These are phyloP conservation scores for Shiraia sp. DNA, from an alignment of 2,329 filamentous ascomycete genomes.

Conservation along the genomic window DNA sequence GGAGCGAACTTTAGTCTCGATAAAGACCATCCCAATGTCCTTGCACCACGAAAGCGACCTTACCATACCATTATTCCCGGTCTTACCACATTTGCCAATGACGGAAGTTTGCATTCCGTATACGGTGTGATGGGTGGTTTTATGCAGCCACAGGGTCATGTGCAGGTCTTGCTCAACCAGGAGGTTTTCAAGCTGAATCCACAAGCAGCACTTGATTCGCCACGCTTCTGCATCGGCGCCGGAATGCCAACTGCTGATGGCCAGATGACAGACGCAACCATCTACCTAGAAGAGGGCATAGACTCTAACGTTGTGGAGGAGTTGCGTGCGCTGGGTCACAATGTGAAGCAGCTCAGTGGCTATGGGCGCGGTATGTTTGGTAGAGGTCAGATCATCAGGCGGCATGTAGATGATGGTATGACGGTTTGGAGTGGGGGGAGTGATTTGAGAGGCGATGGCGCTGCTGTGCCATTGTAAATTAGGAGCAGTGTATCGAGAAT, in stretches of 20 bases:
- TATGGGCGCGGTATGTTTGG: slow-evolving; percentile 74
- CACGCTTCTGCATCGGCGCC: slow-evolving; percentile 83
- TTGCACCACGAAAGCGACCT: slow-evolving; percentile 81
- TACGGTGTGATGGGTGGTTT: slow-evolving; percentile 98
- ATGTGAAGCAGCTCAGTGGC: slow-evolving; percentile 69
- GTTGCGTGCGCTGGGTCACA: slow-evolving; percentile 71
- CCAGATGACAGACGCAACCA: slow-evolving; percentile 62
- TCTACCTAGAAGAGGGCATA: slow-evolving; percentile 85
- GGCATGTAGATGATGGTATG: slow-evolving; percentile 73
- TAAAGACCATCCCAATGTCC: slow-evolving; percentile 73
- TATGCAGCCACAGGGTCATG: slow-evolving; percentile 97
- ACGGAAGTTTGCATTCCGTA: slow-evolving; percentile 77
- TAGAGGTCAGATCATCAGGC: slow-evolving; percentile 82
- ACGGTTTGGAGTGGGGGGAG: slow-evolving; percentile 86
- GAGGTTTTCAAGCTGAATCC: slow-evolving; percentile 78
- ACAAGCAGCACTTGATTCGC: slow-evolving; percentile 87
- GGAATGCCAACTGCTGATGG: slow-evolving; percentile 66
- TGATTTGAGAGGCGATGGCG: slow-evolving; percentile 83
- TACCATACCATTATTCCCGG: slow-evolving; percentile 99
- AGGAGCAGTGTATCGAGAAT: no score
- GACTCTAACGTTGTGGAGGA: slow-evolving; percentile 67
- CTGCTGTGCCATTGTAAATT: slow-evolving; percentile 56
- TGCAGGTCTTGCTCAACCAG: slow-evolving; percentile 91
- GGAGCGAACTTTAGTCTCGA: slow-evolving; percentile 82
- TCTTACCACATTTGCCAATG: slow-evolving; percentile 76